Percentiles rank a stretch among this genome's conserved stretches.
These are phyloP conservation scores for Termitomyces sp. DNA, from an alignment of 768 basidiomycete species.

Conservation along the genomic window DNA sequence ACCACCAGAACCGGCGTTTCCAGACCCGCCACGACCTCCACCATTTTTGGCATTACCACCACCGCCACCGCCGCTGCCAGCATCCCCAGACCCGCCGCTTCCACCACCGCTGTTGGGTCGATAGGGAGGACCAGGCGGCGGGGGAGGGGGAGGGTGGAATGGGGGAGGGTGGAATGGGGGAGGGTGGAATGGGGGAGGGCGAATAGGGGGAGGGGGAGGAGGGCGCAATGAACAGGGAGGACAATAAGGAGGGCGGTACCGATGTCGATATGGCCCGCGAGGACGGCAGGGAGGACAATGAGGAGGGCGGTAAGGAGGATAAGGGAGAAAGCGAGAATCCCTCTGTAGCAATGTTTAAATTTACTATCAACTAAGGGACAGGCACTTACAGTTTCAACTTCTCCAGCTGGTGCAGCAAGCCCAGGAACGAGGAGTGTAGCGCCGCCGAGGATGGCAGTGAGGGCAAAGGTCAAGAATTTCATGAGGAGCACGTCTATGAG, in stretches of 20 bases:
- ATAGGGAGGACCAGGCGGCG: not conserved
- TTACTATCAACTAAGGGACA: not conserved
- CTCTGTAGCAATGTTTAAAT: not conserved
- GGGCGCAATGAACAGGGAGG: not conserved
- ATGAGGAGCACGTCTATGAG: not conserved
- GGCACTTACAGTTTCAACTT: constrained; percentile 2
- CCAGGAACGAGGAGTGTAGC: not conserved
- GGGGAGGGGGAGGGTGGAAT: not conserved
- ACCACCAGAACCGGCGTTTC: not conserved
- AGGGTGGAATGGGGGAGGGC: not conserved
- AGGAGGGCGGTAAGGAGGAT: not conserved
- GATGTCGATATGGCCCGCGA: not conserved
- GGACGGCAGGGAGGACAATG: not conserved
- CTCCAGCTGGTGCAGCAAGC: not conserved
- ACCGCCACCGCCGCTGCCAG: not conserved
- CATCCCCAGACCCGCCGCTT: not conserved
- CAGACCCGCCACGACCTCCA: not conserved
- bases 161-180: not conserved
- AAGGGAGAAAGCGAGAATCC: not conserved
- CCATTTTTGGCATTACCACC: not conserved
- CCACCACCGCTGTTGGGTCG: not conserved
- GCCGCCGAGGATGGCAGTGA: constrained; percentile 2
- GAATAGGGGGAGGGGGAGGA: not conserved
- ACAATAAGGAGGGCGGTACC: not conserved
- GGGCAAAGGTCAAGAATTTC: constrained; percentile 1